Percentiles rank a stretch among this genome's conserved stretches.
These are phyloP conservation scores for Bipolaris victoriae DNA, from an alignment of 2,329 filamentous ascomycete genomes.

Conservation along the genomic window DNA sequence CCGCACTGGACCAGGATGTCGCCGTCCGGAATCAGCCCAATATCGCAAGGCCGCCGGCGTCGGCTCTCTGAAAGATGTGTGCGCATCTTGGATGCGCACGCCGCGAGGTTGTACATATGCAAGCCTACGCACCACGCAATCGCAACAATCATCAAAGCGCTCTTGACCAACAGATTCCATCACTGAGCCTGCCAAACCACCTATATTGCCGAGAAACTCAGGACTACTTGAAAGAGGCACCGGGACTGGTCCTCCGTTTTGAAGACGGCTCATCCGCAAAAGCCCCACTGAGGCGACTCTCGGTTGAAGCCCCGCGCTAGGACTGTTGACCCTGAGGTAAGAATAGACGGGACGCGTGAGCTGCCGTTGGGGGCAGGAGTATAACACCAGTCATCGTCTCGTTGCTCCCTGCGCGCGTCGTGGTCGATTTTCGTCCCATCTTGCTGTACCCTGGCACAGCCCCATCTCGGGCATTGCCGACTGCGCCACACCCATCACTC, in stretches of 20 bases:
- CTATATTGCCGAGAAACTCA: slow-evolving; percentile 23
- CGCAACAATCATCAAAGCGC: slow-evolving; percentile 32
- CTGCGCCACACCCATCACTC: slow-evolving; percentile 32
- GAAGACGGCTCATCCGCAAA: slow-evolving; percentile 34
- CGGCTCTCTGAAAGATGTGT: slow-evolving; percentile 25
- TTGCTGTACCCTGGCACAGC: slow-evolving; percentile 39
- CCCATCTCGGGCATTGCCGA: slow-evolving; percentile 42
- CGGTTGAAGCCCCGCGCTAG: slow-evolving; percentile 39
- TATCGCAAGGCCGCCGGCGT: slow-evolving; percentile 33
- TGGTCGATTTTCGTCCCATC: slow-evolving; percentile 31
- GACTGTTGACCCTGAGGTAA: slow-evolving; percentile 34
- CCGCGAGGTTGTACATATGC: slow-evolving; percentile 43
- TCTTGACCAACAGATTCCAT: slow-evolving; percentile 36
- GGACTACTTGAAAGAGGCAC: slow-evolving; percentile 26
- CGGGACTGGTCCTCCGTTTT: slow-evolving; percentile 29
- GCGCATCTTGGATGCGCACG: slow-evolving; percentile 34
- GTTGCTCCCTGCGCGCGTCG: slow-evolving; percentile 33
- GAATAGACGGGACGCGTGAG: slow-evolving; percentile 36
- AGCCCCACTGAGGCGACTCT: slow-evolving; percentile 41
- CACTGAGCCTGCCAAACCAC: slow-evolving; percentile 19
- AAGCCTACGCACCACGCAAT: slow-evolving; percentile 35
- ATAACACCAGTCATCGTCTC: slow-evolving; percentile 38
- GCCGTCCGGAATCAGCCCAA: slow-evolving; percentile 37
- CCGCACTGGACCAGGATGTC: slow-evolving; percentile 38
- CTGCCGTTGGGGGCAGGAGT: slow-evolving; percentile 25